Base-by-base conservation (phyloP, 768 basidiomycete genomes). In the Rhodocollybia butyracea region DNA sequence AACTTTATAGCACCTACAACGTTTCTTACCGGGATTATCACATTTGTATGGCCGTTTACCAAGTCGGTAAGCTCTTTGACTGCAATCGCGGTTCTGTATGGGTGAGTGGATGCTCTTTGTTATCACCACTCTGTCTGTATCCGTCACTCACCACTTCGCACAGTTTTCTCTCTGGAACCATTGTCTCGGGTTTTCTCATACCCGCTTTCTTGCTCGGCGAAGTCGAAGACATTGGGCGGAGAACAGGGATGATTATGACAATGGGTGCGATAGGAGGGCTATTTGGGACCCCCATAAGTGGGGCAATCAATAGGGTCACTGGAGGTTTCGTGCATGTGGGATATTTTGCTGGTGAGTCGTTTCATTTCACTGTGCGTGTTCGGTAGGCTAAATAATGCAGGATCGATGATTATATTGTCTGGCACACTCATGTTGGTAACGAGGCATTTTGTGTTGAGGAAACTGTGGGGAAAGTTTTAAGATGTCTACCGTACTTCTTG, bases 41-140 rank as follows among this genome's bases (percentile, higher is more conserved):
- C 89, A 0, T 84, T 83, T 60, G 72, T 73, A 3, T 93, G 91
- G 91, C 91, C 90, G 1, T 85, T 82, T 64, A 78, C 78, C 0
- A 68, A 62, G 38, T 75, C 64, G 26, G 60, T 78, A 50, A 71
- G 66, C 0, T 70, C 74, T 0, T 71, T 85, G 27, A 74, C 88
- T 3, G 78, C 69, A 6, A 65, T 91, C 38, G 74, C 81, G 0
- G 62, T 88, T 7, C 58, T 85, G 10, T 91, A 90, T 60, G 89
- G 89, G 83, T 88, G 52, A 7, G 77, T 65, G 7, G 38, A 21
- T 7, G 60, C 40, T 1, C 70, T 62, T 19, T 11, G 70, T 72
- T 71, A 19, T 30, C 65, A 58, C 34, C 47, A 7, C 0, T 19
- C 31, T 5, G 27, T 65, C 58, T 34, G 47, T 12, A 1, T 12